phyloP scores from a whole-genome alignment of 2,329 filamentous ascomycete genomes.

The Epichloe baconii region DNA sequence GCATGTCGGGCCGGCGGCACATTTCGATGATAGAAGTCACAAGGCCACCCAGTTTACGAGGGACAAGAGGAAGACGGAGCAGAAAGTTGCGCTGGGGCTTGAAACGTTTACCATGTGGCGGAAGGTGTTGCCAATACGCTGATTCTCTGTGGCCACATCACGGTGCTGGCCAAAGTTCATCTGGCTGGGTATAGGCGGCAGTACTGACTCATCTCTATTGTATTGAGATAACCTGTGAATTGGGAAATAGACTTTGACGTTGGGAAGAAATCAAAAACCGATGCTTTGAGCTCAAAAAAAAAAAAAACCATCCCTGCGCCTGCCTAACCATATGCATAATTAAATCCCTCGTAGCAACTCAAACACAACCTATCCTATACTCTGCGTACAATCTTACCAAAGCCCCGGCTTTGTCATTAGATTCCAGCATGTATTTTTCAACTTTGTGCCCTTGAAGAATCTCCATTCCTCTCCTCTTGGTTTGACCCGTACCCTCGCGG shows the following conservation, averaged over 20 bases:
- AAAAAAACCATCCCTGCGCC: neutral
- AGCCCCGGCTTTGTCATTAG: neutral
- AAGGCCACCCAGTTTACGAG: slow-evolving; percentile 47
- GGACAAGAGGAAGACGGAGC: slow-evolving; percentile 20
- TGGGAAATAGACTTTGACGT: too few species aligned
- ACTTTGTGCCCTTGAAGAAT: slow-evolving; percentile 1
- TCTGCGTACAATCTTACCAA: neutral
- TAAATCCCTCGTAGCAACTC: neutral
- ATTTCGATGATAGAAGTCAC: slow-evolving; percentile 58
- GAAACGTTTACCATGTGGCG: neutral
- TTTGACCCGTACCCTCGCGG: slow-evolving; percentile 10
- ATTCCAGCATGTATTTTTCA: neutral
- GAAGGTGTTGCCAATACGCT: too few species aligned
- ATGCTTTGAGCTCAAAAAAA: neutral
- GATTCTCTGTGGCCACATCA: too few species aligned
- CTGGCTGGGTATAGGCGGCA: too few species aligned
- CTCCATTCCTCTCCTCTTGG: slow-evolving; percentile 5
- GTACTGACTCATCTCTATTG: too few species aligned
- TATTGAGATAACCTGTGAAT: too few species aligned
- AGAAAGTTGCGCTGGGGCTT: slow-evolving; percentile 23
- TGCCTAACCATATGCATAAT: neutral
- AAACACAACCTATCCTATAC: neutral
- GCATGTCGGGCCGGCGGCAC: slow-evolving; percentile 56
- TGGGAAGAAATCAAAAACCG: neutral
- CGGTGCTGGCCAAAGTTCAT: too few species aligned